These are phyloP conservation scores for Aschersonia sp. DNA, from an alignment of 2,329 filamentous ascomycete species.

Conservation along the genomic window DNA sequence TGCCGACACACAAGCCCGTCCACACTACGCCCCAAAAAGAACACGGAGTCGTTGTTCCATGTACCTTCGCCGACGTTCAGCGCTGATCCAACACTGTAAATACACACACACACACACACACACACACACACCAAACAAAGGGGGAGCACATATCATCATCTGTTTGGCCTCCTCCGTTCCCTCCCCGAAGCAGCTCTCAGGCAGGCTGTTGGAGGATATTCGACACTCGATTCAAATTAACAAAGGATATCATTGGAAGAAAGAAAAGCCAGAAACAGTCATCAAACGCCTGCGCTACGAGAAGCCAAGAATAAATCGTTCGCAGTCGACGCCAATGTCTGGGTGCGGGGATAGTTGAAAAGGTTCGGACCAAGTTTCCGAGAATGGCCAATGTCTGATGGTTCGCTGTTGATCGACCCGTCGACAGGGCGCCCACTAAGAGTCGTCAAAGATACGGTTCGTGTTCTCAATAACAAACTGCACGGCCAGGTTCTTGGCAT, in stretches of 20 bases:
- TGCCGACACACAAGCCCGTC: too few species aligned
- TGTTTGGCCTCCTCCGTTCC: too few species aligned
- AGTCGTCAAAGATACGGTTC: slow-evolving; percentile 58
- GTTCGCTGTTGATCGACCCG: too few species aligned
- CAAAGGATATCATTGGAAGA: not conserved
- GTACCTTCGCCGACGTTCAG: too few species aligned
- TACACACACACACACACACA: too few species aligned
- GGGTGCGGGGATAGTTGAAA: not conserved
- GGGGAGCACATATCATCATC: too few species aligned
- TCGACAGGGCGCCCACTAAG: slow-evolving; percentile 2
- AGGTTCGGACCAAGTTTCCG: not conserved
- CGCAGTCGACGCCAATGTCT: not conserved
- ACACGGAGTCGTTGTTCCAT: too few species aligned
- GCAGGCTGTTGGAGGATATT: not conserved
- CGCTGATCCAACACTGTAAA: too few species aligned
- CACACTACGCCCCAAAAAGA: too few species aligned
- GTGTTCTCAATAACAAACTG: slow-evolving; percentile 90
- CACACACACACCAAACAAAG: too few species aligned
- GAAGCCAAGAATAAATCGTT: not conserved
- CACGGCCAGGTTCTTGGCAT: slow-evolving; percentile 79
- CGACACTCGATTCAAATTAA: not conserved
- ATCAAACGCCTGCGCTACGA: not conserved
- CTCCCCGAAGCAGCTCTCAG: too few species aligned
- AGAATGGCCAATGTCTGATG: too few species aligned
- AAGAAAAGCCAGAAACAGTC: not conserved